These are phyloP conservation scores for Phytophthora sojae DNA, from an alignment of 352 stramenopile species.

Conservation along the genomic window DNA sequence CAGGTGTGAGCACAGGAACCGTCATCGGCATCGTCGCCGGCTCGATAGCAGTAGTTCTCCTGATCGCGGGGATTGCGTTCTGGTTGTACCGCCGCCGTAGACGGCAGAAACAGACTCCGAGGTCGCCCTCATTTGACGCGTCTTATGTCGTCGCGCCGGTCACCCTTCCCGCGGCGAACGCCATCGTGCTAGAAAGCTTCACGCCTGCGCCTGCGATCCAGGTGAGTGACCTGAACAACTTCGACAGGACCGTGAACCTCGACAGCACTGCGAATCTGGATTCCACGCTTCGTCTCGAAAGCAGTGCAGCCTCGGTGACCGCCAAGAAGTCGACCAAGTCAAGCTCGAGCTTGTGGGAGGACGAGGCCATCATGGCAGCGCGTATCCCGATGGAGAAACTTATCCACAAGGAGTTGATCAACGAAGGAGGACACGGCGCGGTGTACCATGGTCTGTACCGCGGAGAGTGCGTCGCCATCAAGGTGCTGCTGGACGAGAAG, in stretches of 20 bases:
- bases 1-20: constrained; percentile 29
- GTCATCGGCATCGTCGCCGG: constrained; percentile 32
- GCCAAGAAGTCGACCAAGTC: constrained; percentile 17
- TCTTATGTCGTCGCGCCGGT: constrained; percentile 24
- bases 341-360: constrained; percentile 41
- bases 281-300: constrained; percentile 33
- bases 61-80: constrained; percentile 30
- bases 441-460: constrained; percentile 60
- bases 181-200: constrained; percentile 30
- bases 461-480: constrained; percentile 59
- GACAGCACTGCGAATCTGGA: constrained; percentile 31
- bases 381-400: constrained; percentile 66
- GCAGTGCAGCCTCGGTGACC: constrained; percentile 11
- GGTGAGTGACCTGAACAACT: constrained; percentile 25
- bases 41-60: constrained; percentile 21
- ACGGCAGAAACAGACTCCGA: constrained; percentile 16
- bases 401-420: constrained; percentile 45
- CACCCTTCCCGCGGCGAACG: constrained; percentile 17
- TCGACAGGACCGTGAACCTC: constrained; percentile 38
- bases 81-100: constrained; percentile 33
- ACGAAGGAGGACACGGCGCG: constrained; percentile 52
- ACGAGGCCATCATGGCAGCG: constrained; percentile 36
- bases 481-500: constrained; percentile 50
- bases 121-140: constrained; percentile 27
- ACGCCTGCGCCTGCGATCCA: constrained; percentile 14